Percentiles rank a stretch among this genome's conserved stretches.
Conservation (phyloP, 2,329 filamentous ascomycete species). For the Penicillium frequentans region DNA sequence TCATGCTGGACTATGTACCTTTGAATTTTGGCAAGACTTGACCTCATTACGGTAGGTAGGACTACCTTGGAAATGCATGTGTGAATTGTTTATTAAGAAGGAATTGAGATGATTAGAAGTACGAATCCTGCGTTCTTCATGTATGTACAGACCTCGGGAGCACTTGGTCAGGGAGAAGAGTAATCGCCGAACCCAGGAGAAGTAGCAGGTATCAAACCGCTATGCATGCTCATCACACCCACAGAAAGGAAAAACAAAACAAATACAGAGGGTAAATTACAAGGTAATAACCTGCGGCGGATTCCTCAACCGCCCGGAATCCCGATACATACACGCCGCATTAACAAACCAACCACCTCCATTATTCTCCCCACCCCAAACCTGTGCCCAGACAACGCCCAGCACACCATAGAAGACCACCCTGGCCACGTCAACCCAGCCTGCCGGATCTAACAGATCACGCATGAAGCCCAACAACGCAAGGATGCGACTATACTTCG, state of each 20-base stretch:
- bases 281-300: slow-evolving; percentile 39
- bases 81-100: not conserved
- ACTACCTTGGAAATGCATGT: not conserved
- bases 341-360: slow-evolving; percentile 58
- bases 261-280: slow-evolving; percentile 8
- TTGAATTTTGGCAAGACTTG: not conserved
- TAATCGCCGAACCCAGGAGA: not conserved
- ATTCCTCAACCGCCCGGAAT: slow-evolving; percentile 37
- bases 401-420: slow-evolving; percentile 55
- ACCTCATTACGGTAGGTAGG: not conserved
- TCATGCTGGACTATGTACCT: not conserved
- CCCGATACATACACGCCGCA: slow-evolving; percentile 51
- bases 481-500: slow-evolving; percentile 22
- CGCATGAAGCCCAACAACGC: slow-evolving; percentile 30
- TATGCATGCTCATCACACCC: not conserved
- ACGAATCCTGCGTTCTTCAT: not conserved
- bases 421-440: slow-evolving; percentile 51
- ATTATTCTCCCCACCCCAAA: slow-evolving; percentile 56
- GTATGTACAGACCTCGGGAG: not conserved
- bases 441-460: slow-evolving; percentile 36
- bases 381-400: slow-evolving; percentile 59
- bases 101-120: not conserved
- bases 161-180: not conserved
- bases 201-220: not conserved
- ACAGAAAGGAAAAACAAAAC: not conserved